These are phyloP conservation scores for Williopsis jadinii DNA, from an alignment of 1,139 yeast species.

Conservation along the genomic window DNA sequence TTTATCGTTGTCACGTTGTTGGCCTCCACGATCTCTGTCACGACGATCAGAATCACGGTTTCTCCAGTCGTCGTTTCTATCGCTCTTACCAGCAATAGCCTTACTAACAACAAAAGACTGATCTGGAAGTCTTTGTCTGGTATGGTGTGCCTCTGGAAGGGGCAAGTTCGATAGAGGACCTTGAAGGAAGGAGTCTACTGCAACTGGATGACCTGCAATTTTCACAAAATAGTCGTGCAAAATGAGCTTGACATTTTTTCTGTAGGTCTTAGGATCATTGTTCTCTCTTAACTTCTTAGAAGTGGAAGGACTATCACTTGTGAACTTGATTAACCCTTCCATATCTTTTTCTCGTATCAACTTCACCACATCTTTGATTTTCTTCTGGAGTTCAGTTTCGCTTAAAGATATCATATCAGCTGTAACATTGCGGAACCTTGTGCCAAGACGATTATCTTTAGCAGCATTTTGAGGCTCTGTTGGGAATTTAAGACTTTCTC, in stretches of 20 bases:
- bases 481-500: neutral
- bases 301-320: neutral
- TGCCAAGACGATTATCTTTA: neutral
- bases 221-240: neutral
- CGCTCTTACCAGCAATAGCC: neutral
- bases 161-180: too few species aligned
- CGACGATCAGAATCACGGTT: neutral
- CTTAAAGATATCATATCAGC: neutral
- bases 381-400: neutral
- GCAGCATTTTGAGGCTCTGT: neutral
- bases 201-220: too few species aligned
- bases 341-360: neutral
- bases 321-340: neutral
- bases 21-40: neutral
- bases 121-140: constrained; percentile 4
- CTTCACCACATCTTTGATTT: neutral
- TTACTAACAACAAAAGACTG: constrained; percentile 1
- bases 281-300: constrained; percentile 1
- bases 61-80: neutral
- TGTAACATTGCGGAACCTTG: constrained; percentile 1
- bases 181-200: too few species aligned
- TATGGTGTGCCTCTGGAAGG: neutral
- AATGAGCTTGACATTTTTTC: constrained; percentile 1
- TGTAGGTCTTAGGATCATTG: neutral
- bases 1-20: neutral